Evolutionary conservation across 352 stramenopile species (phyloP).

Genomic region (Pythium aquatile): DNA sequence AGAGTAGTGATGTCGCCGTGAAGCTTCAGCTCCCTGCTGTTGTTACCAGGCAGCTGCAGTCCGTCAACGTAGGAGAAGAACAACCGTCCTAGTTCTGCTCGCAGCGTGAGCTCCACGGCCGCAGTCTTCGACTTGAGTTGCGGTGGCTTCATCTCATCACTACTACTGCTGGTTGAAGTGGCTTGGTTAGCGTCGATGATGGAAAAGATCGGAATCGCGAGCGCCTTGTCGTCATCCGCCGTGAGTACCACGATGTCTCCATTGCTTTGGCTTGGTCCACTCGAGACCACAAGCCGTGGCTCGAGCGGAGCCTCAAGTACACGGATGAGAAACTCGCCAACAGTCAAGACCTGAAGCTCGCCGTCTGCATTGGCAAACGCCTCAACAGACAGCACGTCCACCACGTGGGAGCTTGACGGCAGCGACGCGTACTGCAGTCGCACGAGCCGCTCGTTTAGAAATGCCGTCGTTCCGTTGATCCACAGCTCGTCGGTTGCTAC

Average conservation of each 20-base stretch:
- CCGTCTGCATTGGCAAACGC: background rate
- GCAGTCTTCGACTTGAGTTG: background rate
- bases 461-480: conserved; percentile 30
- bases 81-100: conserved; percentile 5
- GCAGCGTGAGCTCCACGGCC: background rate
- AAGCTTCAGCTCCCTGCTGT: background rate
- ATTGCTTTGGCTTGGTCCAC: background rate
- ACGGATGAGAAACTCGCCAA: conserved; percentile 14
- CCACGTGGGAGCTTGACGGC: background rate
- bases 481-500: conserved; percentile 8
- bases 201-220: conserved; percentile 1
- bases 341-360: background rate
- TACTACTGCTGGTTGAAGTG: background rate
- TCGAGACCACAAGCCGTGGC: background rate
- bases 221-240: background rate
- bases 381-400: conserved; percentile 9
- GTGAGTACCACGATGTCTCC: background rate
- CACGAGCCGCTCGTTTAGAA: conserved; percentile 17
- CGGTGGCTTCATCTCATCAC: background rate
- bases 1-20: conserved; percentile 8
- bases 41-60: background rate
- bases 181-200: conserved; percentile 21
- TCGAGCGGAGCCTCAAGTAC: conserved; percentile 12
- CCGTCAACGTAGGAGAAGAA: conserved; percentile 6
- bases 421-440: conserved; percentile 9